phyloP scores from a whole-genome alignment of 257 asterid genomes.

The Apocynum venetum region DNA sequence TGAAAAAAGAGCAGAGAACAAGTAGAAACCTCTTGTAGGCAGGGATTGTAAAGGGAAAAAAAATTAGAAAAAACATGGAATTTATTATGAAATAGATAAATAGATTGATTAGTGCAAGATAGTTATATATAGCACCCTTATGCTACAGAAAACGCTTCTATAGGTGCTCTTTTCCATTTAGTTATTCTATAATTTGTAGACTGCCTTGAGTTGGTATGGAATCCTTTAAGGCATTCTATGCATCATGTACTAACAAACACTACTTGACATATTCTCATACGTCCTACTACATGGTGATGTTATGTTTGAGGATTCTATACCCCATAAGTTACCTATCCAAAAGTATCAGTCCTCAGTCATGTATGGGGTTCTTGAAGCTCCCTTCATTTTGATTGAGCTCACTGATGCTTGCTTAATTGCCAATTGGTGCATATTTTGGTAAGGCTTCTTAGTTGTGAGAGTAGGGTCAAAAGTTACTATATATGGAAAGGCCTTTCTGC shows the following conservation, averaged over 20 bases:
- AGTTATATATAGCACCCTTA: not conserved
- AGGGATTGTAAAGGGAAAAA: not conserved
- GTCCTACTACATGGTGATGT: not conserved
- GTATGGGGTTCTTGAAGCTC: not conserved
- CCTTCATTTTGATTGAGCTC: not conserved
- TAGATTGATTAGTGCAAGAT: not conserved
- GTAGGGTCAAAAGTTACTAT: not conserved
- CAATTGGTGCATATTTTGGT: not conserved
- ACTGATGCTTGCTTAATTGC: not conserved
- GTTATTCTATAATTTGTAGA: not conserved
- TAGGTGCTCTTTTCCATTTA: not conserved
- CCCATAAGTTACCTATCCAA: not conserved
- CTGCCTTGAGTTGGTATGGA: not conserved
- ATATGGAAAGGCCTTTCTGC: not conserved
- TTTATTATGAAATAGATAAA: not conserved
- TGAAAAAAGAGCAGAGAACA: not conserved
- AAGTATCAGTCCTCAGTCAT: not conserved
- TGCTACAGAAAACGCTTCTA: not conserved
- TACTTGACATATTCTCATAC: not conserved
- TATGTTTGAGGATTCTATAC: not conserved
- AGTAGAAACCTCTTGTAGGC: not conserved
- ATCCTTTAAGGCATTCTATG: not conserved
- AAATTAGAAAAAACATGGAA: not conserved
- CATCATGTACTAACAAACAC: not conserved
- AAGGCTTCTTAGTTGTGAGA: not conserved